These are phyloP conservation scores for Globisporangium iwayamae DNA, from an alignment of 352 stramenopile genomes.

Conservation along the genomic window DNA sequence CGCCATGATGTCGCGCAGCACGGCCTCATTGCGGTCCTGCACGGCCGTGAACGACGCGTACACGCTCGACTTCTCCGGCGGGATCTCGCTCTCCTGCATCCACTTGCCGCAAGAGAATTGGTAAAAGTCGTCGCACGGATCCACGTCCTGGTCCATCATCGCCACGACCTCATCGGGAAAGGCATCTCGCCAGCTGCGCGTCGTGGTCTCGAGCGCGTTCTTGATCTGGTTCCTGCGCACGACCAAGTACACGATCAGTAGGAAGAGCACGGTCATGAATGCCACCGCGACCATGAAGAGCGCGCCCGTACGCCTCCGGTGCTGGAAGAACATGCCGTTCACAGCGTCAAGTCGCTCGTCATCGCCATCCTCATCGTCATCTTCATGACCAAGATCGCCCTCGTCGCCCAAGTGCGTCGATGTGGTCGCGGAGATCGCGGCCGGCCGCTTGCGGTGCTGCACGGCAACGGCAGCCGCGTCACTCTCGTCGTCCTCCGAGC, in stretches of 20 bases:
- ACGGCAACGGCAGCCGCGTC: neutral
- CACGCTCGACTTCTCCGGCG: conserved; percentile 23
- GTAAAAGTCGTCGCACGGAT: conserved; percentile 37
- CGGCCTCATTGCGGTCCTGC: conserved; percentile 24
- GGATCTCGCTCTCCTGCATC: conserved; percentile 26
- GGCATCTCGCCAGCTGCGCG: conserved; percentile 14
- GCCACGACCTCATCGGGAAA: conserved; percentile 21
- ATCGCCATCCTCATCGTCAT: conserved; percentile 8
- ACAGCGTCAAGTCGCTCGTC: conserved; percentile 10
- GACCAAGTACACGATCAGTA: conserved; percentile 42
- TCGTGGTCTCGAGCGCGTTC: conserved; percentile 29
- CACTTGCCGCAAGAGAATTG: conserved; percentile 29
- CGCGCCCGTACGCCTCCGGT: conserved; percentile 19
- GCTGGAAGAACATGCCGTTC: conserved; percentile 11
- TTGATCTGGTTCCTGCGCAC: conserved; percentile 32
- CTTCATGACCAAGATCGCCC: neutral
- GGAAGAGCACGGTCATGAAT: conserved; percentile 30
- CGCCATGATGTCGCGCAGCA: conserved; percentile 26
- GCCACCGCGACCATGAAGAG: conserved; percentile 27
- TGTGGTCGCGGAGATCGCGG: neutral
- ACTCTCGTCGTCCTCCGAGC: conserved; percentile 6
- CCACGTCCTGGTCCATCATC: conserved; percentile 24
- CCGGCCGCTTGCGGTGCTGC: conserved; percentile 6
- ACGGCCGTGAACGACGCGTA: conserved; percentile 25
- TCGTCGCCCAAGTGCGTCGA: neutral